These are phyloP conservation scores for Ceratobasidium sp. DNA, from an alignment of 1,284 basidiomycete species.

Conservation along the genomic window DNA sequence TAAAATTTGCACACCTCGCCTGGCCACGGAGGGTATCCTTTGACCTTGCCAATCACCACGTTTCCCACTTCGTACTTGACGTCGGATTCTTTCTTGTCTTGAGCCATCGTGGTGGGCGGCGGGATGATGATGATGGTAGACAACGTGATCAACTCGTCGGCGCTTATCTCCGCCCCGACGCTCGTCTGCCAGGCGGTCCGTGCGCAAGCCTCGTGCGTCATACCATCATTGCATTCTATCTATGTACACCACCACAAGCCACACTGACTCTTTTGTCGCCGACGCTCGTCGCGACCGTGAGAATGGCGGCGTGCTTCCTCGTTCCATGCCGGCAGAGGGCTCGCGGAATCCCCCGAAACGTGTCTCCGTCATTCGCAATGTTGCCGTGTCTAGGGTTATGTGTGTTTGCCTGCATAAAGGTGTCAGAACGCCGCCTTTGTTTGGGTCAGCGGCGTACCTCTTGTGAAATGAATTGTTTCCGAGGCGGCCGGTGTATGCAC, in stretches of 20 bases:
- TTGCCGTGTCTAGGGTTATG: too few species aligned
- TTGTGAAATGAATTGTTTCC: too few species aligned
- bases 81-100: conserved; percentile 37
- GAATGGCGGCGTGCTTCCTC: conserved; percentile 31
- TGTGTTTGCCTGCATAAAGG: too few species aligned
- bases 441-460: too few species aligned
- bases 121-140: conserved; percentile 10
- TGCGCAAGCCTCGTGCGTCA: conserved; percentile 16
- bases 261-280: background rate
- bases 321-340: too few species aligned
- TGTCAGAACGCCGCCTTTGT: too few species aligned
- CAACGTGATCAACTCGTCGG: conserved; percentile 36
- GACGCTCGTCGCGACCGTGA: conserved; percentile 16
- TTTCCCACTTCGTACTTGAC: conserved; percentile 68
- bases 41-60: conserved; percentile 89
- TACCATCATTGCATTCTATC: background rate
- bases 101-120: conserved; percentile 1
- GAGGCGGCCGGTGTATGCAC: too few species aligned
- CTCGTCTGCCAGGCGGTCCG: conserved; percentile 11
- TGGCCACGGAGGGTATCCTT: conserved; percentile 94
- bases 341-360: too few species aligned
- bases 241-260: conserved; percentile 9
- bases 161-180: conserved; percentile 33
- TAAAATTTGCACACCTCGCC: conserved; percentile 69
- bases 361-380: too few species aligned